Percentiles rank a stretch among this genome's conserved stretches.
phyloP scores from a whole-genome alignment of 805 yeast genomes.

The Ogataea polymorpha region DNA sequence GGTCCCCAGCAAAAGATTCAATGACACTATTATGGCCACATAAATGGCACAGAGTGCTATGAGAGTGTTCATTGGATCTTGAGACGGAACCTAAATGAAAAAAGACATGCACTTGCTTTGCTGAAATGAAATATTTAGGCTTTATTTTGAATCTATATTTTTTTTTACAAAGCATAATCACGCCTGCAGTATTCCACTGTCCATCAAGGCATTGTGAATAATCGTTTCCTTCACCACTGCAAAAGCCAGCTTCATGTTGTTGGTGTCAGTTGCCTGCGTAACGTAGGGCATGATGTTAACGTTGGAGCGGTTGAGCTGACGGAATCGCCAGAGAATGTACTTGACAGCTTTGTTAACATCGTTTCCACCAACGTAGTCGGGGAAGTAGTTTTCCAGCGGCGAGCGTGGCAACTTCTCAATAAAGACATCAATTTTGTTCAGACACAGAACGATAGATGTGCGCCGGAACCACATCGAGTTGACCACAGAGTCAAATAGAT shows the following conservation, averaged over 20 bases:
- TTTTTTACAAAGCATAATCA: conserved; percentile 3
- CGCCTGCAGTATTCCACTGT: conserved; percentile 49
- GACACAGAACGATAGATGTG: conserved; percentile 79
- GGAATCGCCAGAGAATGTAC: conserved; percentile 86
- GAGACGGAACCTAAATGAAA: not conserved
- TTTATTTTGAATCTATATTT: not conserved
- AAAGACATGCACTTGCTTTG: not conserved
- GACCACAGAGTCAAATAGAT: conserved; percentile 84
- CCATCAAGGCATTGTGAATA: conserved; percentile 52
- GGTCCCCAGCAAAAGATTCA: conserved; percentile 19
- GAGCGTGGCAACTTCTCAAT: conserved; percentile 79
- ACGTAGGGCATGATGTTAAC: conserved; percentile 84
- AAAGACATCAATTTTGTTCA: conserved; percentile 87
- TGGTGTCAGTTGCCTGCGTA: conserved; percentile 92
- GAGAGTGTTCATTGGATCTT: not conserved
- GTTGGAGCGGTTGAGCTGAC: conserved; percentile 78
- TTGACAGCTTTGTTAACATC: conserved; percentile 89
- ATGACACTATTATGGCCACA: conserved; percentile 6
- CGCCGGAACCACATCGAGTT: conserved; percentile 91
- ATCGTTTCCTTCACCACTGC: conserved; percentile 59
- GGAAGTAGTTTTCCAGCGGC: conserved; percentile 79
- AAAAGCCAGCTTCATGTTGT: conserved; percentile 77
- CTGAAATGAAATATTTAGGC: not conserved
- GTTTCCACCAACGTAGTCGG: conserved; percentile 88
- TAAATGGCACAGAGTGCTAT: conserved; percentile 7